A percentile compares a stretch with the other conserved stretches of the same genome.
These are phyloP conservation scores for Eucalyptus pauciflora DNA, from an alignment of 345 rosid genomes.

Conservation along the genomic window DNA sequence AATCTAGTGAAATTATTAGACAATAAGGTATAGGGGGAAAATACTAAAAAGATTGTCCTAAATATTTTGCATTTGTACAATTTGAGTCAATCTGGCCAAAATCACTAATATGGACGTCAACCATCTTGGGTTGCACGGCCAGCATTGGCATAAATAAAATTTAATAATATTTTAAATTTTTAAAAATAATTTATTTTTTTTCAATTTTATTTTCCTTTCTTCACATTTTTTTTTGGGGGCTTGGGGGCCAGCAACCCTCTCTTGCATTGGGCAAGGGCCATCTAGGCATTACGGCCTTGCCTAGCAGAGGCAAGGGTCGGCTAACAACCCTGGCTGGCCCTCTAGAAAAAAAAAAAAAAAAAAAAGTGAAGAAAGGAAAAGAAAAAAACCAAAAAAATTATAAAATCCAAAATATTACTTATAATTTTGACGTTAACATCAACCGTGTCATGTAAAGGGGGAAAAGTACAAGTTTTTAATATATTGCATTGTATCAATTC, in stretches of 20 bases:
- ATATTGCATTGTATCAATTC: too few relatives aligned
- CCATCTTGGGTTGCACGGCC: neutral
- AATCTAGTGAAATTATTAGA: neutral
- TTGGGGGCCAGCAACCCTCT: neutral
- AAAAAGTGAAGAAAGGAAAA: too few relatives aligned
- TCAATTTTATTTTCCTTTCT: neutral
- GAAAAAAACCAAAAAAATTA: too few relatives aligned
- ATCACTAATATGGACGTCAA: neutral
- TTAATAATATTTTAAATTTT: too few relatives aligned
- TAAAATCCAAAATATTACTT: neutral
- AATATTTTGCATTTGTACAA: neutral
- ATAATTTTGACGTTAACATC: too few relatives aligned
- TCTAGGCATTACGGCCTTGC: neutral
- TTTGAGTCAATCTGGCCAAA: neutral
- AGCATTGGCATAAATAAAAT: accelerated
- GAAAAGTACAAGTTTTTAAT: too few relatives aligned
- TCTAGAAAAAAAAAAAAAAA: neutral
- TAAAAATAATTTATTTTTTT: too few relatives aligned
- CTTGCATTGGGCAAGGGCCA: neutral
- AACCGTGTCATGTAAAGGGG: neutral
- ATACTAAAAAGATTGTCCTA: too few relatives aligned
- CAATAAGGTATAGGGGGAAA: neutral
- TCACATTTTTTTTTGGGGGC: neutral
- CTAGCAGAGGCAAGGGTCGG: neutral
- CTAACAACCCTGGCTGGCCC: neutral